Evolutionary conservation across 441 rosid genomes (phyloP), one percentile per base, ranked within the genome.

Genomic region (Eruca vesicaria): DNA sequence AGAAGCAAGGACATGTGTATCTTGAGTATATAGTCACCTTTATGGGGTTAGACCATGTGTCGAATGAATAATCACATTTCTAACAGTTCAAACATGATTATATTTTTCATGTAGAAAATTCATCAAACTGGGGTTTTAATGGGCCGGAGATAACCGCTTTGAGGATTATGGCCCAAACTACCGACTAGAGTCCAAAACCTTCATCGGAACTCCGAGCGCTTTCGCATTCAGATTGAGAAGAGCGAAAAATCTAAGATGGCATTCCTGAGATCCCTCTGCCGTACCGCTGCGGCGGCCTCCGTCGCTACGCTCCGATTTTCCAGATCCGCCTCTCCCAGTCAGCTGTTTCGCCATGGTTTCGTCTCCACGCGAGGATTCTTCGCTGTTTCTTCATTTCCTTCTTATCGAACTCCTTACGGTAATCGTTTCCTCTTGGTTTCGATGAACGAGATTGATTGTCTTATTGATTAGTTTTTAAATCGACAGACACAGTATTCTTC

Each of bases 251-350:
- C 53, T 1, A 43, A 55, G 79, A 80, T 84, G 88, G 72, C 58
- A n/a, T 12, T 75, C 5, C 52, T 89, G 45, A 84, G 94, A 84
- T 87, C 91, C 76, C 43, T 89, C 28, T 80, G 28, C 80, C 85
- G 92, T 35, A 61, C 45, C 59, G 83, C 87, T 12, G 77, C 87
- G 69, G 65, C 76, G 60, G 66, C 65, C 45, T 38, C 74, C 71
- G 70, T 75, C 57, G 63, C 74, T 43, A 36, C 76, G 6, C 69
- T 91, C 73, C 86, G 85, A 66, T 81, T 82, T 1, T 79, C 84
- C 9, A 69, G 83, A 33, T 70, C 88, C 31, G 68, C 80, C 35
- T 52, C 33, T 50, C 20, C 69, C n/a, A 31, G 41, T 38, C 31
- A 78, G 74, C 63, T 76, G 79, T 21, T 14, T 61, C 56, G 62